These are phyloP conservation scores for Claviceps humidiphila DNA, from an alignment of 2,329 filamentous ascomycete species.

Conservation along the genomic window DNA sequence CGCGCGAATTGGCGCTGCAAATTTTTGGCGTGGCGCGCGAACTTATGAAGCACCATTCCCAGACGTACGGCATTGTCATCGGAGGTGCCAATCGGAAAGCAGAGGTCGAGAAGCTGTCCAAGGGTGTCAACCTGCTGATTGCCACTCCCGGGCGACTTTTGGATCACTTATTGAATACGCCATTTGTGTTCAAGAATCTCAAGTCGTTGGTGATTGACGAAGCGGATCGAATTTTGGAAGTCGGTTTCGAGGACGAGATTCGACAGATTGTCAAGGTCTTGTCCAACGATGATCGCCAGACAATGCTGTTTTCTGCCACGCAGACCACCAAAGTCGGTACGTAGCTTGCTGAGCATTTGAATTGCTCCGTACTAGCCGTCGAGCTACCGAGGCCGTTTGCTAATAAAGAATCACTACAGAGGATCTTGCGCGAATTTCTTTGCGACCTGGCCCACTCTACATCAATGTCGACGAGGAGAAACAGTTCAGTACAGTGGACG, in stretches of 20 bases:
- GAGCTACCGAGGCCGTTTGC: not conserved
- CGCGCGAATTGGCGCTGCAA: conserved; percentile 83
- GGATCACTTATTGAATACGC: conserved; percentile 88
- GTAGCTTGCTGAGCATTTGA: conserved; percentile 3
- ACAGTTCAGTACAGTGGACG: conserved; percentile 83
- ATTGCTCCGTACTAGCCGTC: not conserved
- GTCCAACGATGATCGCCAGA: conserved; percentile 75
- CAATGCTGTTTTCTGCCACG: conserved; percentile 96
- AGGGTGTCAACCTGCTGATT: conserved; percentile 89
- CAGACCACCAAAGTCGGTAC: conserved; percentile 82
- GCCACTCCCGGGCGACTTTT: conserved; percentile 86
- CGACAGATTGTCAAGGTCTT: conserved; percentile 90
- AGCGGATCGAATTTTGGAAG: conserved; percentile 89
- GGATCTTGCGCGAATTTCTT: conserved; percentile 85
- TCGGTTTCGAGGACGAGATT: conserved; percentile 98
- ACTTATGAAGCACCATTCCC: conserved; percentile 86
- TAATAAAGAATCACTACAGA: conserved; percentile 30
- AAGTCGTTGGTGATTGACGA: conserved; percentile 91
- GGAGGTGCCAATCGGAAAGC: conserved; percentile 84
- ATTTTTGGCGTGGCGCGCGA: conserved; percentile 93
- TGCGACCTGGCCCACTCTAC: conserved; percentile 81
- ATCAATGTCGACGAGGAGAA: conserved; percentile 92
- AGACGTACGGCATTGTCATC: conserved; percentile 89
- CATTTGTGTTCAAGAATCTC: conserved; percentile 84
- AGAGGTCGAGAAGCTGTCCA: conserved; percentile 85